Percentiles rank a stretch among this genome's conserved stretches.
Conservation (phyloP, 2,329 filamentous ascomycete species). For the Colletotrichum simmondsii region DNA sequence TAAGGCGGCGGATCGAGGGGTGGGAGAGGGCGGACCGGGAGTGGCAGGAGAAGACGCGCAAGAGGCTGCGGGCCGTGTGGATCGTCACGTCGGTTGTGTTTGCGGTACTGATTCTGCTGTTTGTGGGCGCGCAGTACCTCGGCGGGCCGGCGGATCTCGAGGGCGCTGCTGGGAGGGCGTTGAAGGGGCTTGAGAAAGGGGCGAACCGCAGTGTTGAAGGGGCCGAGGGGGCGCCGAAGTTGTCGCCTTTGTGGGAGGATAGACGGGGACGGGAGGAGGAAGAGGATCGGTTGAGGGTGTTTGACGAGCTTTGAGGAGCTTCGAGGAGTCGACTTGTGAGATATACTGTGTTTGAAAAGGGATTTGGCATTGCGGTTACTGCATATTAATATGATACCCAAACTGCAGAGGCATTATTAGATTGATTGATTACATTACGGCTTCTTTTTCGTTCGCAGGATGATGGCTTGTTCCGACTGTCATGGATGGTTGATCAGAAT, state of each 20-base stretch:
- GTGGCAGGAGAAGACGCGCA: conserved; percentile 75
- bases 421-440: neutral
- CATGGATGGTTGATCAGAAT: no score
- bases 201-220: conserved; percentile 4
- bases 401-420: neutral
- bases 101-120: conserved; percentile 59
- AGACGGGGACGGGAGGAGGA: conserved; percentile 39
- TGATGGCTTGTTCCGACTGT: neutral
- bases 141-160: conserved; percentile 7
- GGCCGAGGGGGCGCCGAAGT: conserved; percentile 28
- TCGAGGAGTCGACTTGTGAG: neutral
- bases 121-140: conserved; percentile 48
- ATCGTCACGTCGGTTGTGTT: conserved; percentile 62
- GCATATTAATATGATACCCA: conserved; percentile 28
- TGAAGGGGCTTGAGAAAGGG: conserved; percentile 7
- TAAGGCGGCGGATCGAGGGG: conserved; percentile 71
- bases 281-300: conserved; percentile 52
- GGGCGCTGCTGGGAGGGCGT: neutral
- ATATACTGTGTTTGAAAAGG: neutral
- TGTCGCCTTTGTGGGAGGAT: conserved; percentile 37
- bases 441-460: no score
- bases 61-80: conserved; percentile 72
- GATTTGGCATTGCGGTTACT: neutral
- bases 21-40: conserved; percentile 76
- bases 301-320: conserved; percentile 58